Evolutionary conservation across 352 stramenopile genomes (phyloP).

Genomic region (Phytophthora citrophthora): DNA sequence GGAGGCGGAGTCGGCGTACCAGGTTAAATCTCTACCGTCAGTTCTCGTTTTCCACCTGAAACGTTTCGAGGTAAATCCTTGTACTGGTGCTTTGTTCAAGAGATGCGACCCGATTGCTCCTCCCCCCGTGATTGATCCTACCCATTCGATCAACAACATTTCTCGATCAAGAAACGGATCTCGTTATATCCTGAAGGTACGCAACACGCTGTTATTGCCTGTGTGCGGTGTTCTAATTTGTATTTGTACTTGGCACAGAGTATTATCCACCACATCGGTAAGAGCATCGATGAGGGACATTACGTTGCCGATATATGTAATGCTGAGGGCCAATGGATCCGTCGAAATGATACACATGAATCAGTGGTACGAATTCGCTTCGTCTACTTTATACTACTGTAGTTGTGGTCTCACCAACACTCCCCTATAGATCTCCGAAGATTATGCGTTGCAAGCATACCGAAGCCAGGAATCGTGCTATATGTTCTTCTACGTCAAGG

Average conservation of each 20-base stretch:
- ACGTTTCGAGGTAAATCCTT: slow-evolving; percentile 83
- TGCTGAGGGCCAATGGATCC: slow-evolving; percentile 58
- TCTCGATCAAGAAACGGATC: slow-evolving; percentile 25
- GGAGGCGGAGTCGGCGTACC: slow-evolving; percentile 63
- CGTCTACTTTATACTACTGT: too few relatives aligned
- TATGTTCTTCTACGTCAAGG: slow-evolving; percentile 87
- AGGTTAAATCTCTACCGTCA: slow-evolving; percentile 69
- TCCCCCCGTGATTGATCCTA: slow-evolving; percentile 49
- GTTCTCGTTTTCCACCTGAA: slow-evolving; percentile 87
- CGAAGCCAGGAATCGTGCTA: slow-evolving; percentile 88
- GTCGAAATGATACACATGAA: slow-evolving; percentile 86
- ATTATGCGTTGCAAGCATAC: slow-evolving; percentile 74
- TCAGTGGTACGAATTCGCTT: slow-evolving; percentile 54
- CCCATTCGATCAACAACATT: slow-evolving; percentile 44
- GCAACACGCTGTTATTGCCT: neutral
- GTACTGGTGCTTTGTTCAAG: slow-evolving; percentile 76
- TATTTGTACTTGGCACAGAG: slow-evolving; percentile 51
- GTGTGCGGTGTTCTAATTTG: slow-evolving; percentile 9
- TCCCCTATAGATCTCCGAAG: slow-evolving; percentile 65
- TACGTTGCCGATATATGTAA: slow-evolving; percentile 84
- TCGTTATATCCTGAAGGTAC: slow-evolving; percentile 61
- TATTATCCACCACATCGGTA: slow-evolving; percentile 84
- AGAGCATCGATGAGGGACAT: slow-evolving; percentile 82
- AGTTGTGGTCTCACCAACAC: too few relatives aligned
- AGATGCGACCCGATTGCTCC: slow-evolving; percentile 79